These are phyloP conservation scores for Malassezia nana DNA, from an alignment of 1,284 basidiomycete genomes.

Conservation along the genomic window DNA sequence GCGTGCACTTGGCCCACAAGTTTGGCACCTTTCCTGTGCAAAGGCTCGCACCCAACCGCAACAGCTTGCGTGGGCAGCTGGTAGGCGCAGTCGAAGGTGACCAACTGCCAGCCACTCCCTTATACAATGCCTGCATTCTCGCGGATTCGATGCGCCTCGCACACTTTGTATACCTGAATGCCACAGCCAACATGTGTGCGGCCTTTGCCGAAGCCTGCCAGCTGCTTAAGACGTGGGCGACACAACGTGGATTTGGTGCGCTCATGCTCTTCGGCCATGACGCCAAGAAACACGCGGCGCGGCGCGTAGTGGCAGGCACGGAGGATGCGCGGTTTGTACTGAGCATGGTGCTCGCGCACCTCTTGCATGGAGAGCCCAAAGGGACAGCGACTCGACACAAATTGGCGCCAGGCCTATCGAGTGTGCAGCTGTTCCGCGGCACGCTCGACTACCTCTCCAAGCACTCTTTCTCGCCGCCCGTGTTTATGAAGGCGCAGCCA, in stretches of 20 bases:
- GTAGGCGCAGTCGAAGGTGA: background rate
- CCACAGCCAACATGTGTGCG: conserved; percentile 57
- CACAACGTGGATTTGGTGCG: conserved; percentile 65
- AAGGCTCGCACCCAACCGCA: conserved; percentile 61
- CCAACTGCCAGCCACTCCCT: conserved; percentile 54
- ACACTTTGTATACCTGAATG: conserved; percentile 63
- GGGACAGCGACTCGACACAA: conserved; percentile 49
- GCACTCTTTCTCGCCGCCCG: conserved; percentile 60
- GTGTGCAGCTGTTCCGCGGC: conserved; percentile 75
- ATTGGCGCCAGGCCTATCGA: conserved; percentile 64
- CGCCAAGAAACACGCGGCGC: conserved; percentile 19
- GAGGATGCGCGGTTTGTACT: conserved; percentile 60
- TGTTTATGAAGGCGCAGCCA: conserved; percentile 56
- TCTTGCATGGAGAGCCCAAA: conserved; percentile 47
- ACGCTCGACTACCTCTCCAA: conserved; percentile 63
- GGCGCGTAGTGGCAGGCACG: conserved; percentile 27
- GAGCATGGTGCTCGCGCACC: conserved; percentile 45
- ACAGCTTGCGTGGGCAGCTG: conserved; percentile 50
- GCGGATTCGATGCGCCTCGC: conserved; percentile 59
- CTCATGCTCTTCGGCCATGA: conserved; percentile 47
- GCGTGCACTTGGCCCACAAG: conserved; percentile 63
- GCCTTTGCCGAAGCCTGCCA: conserved; percentile 67
- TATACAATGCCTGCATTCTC: conserved; percentile 70
- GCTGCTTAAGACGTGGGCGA: conserved; percentile 79
- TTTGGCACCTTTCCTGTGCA: conserved; percentile 56